Evolutionary conservation across 148 eudicot species (phyloP), one percentile per base, ranked within the genome.

Genomic region (Chenopodium berlandieri): DNA sequence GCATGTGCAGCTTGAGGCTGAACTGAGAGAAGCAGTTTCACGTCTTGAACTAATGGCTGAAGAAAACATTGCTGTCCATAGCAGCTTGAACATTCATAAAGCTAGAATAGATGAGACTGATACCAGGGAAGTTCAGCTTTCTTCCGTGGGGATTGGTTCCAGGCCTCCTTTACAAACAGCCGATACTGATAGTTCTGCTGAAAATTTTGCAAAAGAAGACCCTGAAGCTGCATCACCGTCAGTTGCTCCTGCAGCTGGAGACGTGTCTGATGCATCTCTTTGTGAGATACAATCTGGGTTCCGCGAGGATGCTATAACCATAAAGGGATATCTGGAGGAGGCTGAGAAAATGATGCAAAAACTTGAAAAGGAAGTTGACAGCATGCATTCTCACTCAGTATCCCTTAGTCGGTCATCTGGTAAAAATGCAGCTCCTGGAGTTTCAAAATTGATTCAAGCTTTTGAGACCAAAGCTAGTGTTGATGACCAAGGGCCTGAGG

Each of bases 381-480:
- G 72, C 31, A 86, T 94, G 91, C 89, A 92, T 81, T 82, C 86
- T 79, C 86, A 88, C 46, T 86, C 83, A 65, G 75, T 75, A 81
- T 81, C 89, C 50, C 87, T 87, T 67, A 87, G 89, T 74, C 86
- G 73, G 68, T 88, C 90, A 66, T 79, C 78, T 77, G 86, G 77
- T 79, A 89, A 89, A 79, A 83, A 32, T 82, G 88, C 79, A 69
- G 78, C 88, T 56, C 87, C 97, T 65, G 94, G 89, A 34, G 90
- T 94, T 77, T 94, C 95, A 75, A 89, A 87, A 85, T 82, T 93
- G 88, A 92, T 93, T 87, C 97, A 92, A 86, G 97, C 94, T 71
- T 95, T 94, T 84, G 99, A 96, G 88, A 85, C 97, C 66, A 91
- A 92, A 85, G 66, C 78, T 65, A 86, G 79, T 44, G 30, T 72